Base-by-base conservation (phyloP, 148 eudicot genomes). In the Rhododendron kiyosumense region DNA sequence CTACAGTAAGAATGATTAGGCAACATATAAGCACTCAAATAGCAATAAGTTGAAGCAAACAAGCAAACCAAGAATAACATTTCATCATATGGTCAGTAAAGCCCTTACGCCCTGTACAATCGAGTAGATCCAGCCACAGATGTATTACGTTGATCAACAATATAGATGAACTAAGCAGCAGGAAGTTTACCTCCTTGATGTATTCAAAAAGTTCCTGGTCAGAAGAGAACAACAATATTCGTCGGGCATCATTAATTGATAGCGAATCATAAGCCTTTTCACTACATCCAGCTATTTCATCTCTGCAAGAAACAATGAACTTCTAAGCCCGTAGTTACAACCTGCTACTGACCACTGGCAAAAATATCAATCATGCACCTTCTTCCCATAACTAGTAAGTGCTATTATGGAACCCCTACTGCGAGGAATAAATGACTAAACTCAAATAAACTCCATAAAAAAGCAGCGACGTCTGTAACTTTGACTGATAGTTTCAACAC, bases 281-380 rank as follows among this genome's bases (percentile, higher is more conserved):
- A 87, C 98, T 94, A 90, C 99, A 95, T 73, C 99, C 98, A 83
- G 98, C 94, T 84, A 95, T 97, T 91, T 97, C 99, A 89, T 97
- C 99, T 88, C 98, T 97, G 90, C 89, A 87, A 85, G 82, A 63
- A 5, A 51, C n/a, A 77, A 45, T 52, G 65, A 88, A 74, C 24
- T 79, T 59, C 24, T 34, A 83, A 79, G 49, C 59, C 84, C 14
- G 36, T 46, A 74, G 83, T 65, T 81, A 81, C 43, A 34, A 28
- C 7, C 24, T 30, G 43, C 43, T 8, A n/a, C 67, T 28, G 51
- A 73, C 26, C 57, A n/a, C 18, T 10, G 8, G 38, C 61, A 13
- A 79, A 48, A 20, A 26, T 52, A 30, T 34, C 8, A 18, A 15
- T 9, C 20, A 81, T 52, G 65, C 48, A 32, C 73, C 48, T 81